Percentiles rank a stretch among this genome's conserved stretches.
Conservation (phyloP, 2,329 filamentous ascomycete species). For the Aureobasidium namibiae region DNA sequence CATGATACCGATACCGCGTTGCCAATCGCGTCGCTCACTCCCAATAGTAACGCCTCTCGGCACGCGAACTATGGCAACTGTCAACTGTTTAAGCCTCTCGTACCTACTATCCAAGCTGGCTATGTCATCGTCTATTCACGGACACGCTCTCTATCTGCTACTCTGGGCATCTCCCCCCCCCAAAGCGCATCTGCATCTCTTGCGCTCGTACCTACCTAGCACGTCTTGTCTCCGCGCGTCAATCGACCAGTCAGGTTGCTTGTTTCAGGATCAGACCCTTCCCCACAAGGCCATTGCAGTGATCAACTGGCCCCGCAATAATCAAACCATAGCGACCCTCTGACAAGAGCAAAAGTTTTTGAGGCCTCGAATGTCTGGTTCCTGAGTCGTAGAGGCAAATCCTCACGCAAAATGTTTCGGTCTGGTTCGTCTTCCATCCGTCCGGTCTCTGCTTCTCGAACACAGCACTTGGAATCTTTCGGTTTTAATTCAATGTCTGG, state of each 20-base stretch:
- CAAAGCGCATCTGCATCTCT: background rate
- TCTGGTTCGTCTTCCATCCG: background rate
- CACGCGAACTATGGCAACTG: slow-evolving; percentile 4
- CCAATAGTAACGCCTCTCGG: slow-evolving; percentile 1
- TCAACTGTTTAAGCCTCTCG: background rate
- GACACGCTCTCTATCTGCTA: background rate
- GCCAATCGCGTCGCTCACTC: slow-evolving; percentile 2
- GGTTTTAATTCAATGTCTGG: background rate
- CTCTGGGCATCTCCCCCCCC: background rate
- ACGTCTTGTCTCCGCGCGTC: background rate
- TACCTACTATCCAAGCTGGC: background rate
- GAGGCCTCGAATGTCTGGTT: slow-evolving; percentile 1
- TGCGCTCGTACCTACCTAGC: background rate
- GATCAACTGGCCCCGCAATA: slow-evolving; percentile 4
- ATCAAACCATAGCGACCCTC: background rate
- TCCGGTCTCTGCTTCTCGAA: slow-evolving; percentile 1
- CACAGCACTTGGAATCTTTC: background rate
- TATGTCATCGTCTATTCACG: background rate
- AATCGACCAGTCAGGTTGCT: slow-evolving; percentile 1
- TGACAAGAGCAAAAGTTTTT: background rate
- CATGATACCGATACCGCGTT: slow-evolving; percentile 7
- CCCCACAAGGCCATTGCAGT: background rate
- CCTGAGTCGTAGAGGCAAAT: slow-evolving; percentile 6
- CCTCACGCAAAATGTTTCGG: background rate
- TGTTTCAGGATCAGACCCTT: slow-evolving; percentile 10